These are phyloP conservation scores for Barbarea vulgaris DNA, from an alignment of 345 rosid species.

Conservation along the genomic window DNA sequence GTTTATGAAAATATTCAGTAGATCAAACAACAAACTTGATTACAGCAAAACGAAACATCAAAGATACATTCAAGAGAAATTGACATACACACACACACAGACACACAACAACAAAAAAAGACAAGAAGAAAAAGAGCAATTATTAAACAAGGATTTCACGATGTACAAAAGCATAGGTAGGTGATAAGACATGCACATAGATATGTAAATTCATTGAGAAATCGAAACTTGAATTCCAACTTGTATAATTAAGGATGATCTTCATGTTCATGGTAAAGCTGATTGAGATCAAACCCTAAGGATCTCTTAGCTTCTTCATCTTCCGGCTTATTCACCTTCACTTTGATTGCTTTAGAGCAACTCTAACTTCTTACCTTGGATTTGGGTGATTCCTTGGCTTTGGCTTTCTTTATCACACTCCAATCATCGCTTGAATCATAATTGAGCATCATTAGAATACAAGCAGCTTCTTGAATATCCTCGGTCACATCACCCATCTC, in stretches of 20 bases:
- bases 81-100: too few relatives aligned
- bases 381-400: background rate
- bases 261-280: constrained; percentile 26
- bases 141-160: constrained; percentile 4
- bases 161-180: constrained; percentile 16
- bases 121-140: background rate
- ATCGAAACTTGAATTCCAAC: background rate
- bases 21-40: background rate
- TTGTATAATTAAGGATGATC: constrained; percentile 5
- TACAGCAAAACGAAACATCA: background rate
- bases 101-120: background rate
- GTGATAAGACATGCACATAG: constrained; percentile 23
- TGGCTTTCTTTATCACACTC: background rate
- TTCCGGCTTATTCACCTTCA: background rate
- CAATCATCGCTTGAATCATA: background rate
- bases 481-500: constrained; percentile 9
- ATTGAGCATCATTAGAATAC: constrained; percentile 24
- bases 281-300: constrained; percentile 35
- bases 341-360: background rate
- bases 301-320: constrained; percentile 31
- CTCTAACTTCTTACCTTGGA: constrained; percentile 29
- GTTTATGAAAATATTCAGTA: background rate
- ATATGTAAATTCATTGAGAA: background rate
- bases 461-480: constrained; percentile 36
- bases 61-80: background rate